phyloP scores from a whole-genome alignment of 139 green algal species.

The Chlamydomonas sphaeroides region DNA sequence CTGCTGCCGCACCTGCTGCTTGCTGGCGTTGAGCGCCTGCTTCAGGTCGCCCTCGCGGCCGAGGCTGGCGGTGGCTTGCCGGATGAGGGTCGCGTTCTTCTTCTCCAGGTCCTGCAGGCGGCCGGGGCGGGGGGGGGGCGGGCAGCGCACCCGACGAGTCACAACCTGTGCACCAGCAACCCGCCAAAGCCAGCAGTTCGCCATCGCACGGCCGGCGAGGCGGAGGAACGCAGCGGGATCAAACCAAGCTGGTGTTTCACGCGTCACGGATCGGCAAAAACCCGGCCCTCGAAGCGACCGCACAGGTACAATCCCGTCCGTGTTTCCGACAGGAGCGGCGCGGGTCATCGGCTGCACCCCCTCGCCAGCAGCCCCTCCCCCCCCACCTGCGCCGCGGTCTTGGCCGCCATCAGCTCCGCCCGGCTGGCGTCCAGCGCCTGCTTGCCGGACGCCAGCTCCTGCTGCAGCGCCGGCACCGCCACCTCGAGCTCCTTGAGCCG shows the following conservation, averaged over 20 bases:
- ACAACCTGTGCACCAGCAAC: too few species aligned
- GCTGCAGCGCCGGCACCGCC: constrained; percentile 35
- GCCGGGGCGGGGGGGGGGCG: not conserved
- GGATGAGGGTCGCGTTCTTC: constrained; percentile 36
- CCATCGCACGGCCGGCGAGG: too few species aligned
- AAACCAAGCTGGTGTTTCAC: too few species aligned
- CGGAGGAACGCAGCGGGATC: too few species aligned
- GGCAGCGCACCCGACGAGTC: too few species aligned
- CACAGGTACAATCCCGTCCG: too few species aligned
- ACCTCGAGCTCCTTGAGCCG: constrained; percentile 32
- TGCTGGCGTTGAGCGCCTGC: constrained; percentile 35
- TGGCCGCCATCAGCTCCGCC: constrained; percentile 14
- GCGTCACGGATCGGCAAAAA: too few species aligned
- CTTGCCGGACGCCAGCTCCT: constrained; percentile 27
- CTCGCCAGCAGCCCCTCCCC: not conserved
- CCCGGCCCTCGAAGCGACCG: too few species aligned
- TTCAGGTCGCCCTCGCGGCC: constrained; percentile 33
- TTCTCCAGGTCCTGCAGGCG: constrained; percentile 9
- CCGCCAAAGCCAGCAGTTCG: too few species aligned
- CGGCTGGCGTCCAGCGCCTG: constrained; percentile 27
- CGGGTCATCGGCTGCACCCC: too few species aligned
- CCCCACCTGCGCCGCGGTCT: constrained; percentile 2
- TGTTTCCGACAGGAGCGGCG: too few species aligned
- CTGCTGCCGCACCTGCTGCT: not conserved
- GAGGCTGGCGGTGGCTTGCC: constrained; percentile 28